Evolutionary conservation across 2,329 filamentous ascomycete species (phyloP).

Genomic region (Parafenestella ontariensis): DNA sequence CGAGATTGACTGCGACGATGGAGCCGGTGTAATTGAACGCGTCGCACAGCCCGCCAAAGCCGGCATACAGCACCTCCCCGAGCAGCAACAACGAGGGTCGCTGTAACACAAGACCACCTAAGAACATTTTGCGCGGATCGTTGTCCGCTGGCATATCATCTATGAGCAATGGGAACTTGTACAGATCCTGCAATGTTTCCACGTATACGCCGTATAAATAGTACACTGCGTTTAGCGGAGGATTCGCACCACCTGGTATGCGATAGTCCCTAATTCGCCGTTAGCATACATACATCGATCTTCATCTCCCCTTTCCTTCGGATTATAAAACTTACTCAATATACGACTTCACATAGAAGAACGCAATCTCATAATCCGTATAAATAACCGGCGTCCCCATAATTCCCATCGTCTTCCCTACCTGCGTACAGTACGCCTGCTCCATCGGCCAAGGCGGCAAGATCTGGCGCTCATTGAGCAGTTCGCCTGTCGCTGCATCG

Average conservation of each 20-base stretch:
- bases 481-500: constrained; percentile 21
- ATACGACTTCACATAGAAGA: constrained; percentile 39
- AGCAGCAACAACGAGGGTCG: constrained; percentile 57
- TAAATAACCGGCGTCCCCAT: constrained; percentile 31
- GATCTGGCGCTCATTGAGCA: constrained; percentile 22
- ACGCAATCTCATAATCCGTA: constrained; percentile 32
- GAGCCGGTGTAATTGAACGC: constrained; percentile 61
- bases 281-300: too few species aligned
- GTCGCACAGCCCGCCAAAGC: constrained; percentile 64
- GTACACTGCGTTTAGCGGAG: constrained; percentile 49
- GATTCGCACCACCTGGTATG: constrained; percentile 33
- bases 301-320: too few species aligned
- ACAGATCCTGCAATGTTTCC: constrained; percentile 48
- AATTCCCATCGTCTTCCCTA: constrained; percentile 24
- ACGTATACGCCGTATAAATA: constrained; percentile 52
- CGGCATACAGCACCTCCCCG: constrained; percentile 59
- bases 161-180: constrained; percentile 57
- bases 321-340: constrained; percentile 32
- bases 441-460: constrained; percentile 22
- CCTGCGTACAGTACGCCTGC: constrained; percentile 13
- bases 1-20: constrained; percentile 25
- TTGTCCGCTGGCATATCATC: constrained; percentile 58
- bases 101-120: constrained; percentile 61
- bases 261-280: constrained; percentile 23
- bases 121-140: constrained; percentile 57